Conservation (phyloP, 768 basidiomycete species). For the Calocera viscosa region DNA sequence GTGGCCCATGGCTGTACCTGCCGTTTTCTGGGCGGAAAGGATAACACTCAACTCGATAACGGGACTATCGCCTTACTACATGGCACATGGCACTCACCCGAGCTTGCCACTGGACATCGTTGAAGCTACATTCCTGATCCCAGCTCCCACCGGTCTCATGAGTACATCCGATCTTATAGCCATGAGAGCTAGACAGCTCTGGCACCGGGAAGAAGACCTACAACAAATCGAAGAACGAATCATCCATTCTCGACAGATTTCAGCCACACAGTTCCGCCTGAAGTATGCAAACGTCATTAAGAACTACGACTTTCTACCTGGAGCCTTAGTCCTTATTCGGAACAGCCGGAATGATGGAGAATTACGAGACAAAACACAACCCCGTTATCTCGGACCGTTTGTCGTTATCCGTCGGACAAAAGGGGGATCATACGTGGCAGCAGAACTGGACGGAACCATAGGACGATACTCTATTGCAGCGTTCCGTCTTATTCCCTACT, state of each 20-base stretch:
- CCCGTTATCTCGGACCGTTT: conserved; percentile 32
- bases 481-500: conserved; percentile 13
- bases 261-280: conserved; percentile 23
- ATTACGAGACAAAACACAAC: conserved; percentile 24
- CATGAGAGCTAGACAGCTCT: conserved; percentile 20
- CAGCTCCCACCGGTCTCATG: conserved; percentile 15
- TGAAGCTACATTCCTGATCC: conserved; percentile 26
- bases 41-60: not conserved
- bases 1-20: not conserved
- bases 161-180: conserved; percentile 21
- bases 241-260: conserved; percentile 17
- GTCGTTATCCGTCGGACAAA: conserved; percentile 24
- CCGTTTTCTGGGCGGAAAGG: conserved; percentile 1
- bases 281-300: conserved; percentile 17
- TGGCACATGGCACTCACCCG: conserved; percentile 17
- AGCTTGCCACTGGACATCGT: conserved; percentile 26
- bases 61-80: not conserved
- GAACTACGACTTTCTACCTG: conserved; percentile 23
- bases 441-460: conserved; percentile 18
- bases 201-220: conserved; percentile 22
- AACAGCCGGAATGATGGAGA: conserved; percentile 28
- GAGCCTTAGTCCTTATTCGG: conserved; percentile 28
- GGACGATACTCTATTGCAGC: conserved; percentile 11
- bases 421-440: conserved; percentile 14
- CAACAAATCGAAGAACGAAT: conserved; percentile 16